Evolutionary conservation across 2,329 filamentous ascomycete species (phyloP), one percentile per base, ranked within the genome.

Genomic region (Clonostachys chloroleuca): DNA sequence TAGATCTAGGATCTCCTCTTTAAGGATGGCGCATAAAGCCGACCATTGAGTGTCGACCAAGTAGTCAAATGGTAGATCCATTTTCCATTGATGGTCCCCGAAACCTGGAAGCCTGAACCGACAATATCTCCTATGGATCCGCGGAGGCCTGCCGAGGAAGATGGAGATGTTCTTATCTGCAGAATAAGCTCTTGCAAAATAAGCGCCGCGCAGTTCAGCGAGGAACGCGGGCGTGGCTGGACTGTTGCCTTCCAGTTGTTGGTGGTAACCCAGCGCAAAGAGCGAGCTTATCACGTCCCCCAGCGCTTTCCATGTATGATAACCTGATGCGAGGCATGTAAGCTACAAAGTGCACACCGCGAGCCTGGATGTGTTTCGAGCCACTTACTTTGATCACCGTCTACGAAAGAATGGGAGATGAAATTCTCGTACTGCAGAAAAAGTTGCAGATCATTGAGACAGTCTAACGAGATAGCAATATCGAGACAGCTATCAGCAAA

Each of bases 221-320:
- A 75, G 57, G 18, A 71, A 74, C 6, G 56, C 55, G 2, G 70
- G 68, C 2, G 47, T 47, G 9, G 24, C 24, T n/a, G 42, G 39
- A 12, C 40, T 40, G 7, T 41, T 17, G 9, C 40, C 39, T 14
- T 43, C 50, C 13, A 58, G 59, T 18, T 67, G 63, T 44, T 74
- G 64, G 49, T 77, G 73, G 16, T 75, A 66, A 12, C 73, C 73
- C 5, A 73, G 62, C 7, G 73, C 71, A 50, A 69, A 73, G 2
- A 75, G 56, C 2, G 71, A 71, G 35, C 67, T 67, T 6, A 67
- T 64, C 6, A 75, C 58, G 47, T 75, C 71, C 30, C 72, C 70
- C 5, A 75, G 60, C 41, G 63, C 67, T 41, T 72, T 64, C 72
- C 72, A 76, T 5, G 70, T 69, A 10, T 30, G 24, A 30, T 30